phyloP scores from a whole-genome alignment of 768 basidiomycete species.

The Panellus pusillus region DNA sequence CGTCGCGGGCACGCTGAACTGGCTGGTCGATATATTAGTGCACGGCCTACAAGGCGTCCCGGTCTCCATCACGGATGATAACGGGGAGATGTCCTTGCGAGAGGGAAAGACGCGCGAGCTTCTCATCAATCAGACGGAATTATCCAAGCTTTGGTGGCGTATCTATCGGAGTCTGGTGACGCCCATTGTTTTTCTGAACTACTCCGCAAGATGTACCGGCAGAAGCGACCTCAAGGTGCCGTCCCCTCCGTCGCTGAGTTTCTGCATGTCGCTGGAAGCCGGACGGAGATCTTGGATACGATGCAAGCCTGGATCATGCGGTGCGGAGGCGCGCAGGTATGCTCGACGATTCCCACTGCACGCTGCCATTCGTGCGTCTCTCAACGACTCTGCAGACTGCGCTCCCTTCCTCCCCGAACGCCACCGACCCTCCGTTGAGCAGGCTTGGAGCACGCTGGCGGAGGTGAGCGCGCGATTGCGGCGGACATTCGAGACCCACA shows the following conservation, averaged over 20 bases:
- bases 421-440: constrained; percentile 45
- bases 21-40: constrained; percentile 71
- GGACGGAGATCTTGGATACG: constrained; percentile 64
- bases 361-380: constrained; percentile 55
- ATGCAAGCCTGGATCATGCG: constrained; percentile 70
- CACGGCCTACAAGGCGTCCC: constrained; percentile 77
- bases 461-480: constrained; percentile 43
- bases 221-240: constrained; percentile 44
- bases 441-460: constrained; percentile 46
- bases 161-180: constrained; percentile 81
- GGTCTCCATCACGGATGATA: constrained; percentile 82
- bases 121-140: constrained; percentile 71
- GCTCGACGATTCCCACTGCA: constrained; percentile 71
- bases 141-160: constrained; percentile 79
- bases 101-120: constrained; percentile 75
- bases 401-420: constrained; percentile 42
- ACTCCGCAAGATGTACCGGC: constrained; percentile 71
- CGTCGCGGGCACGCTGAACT: constrained; percentile 74
- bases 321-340: constrained; percentile 81
- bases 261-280: constrained; percentile 47
- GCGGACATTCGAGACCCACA: constrained; percentile 52
- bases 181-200: constrained; percentile 86
- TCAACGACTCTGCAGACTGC: constrained; percentile 57
- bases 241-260: constrained; percentile 46
- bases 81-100: constrained; percentile 80